Evolutionary conservation across 2,329 filamentous ascomycete species (phyloP), one percentile per base, ranked within the genome.

Genomic region (Fusarium papillatum): DNA sequence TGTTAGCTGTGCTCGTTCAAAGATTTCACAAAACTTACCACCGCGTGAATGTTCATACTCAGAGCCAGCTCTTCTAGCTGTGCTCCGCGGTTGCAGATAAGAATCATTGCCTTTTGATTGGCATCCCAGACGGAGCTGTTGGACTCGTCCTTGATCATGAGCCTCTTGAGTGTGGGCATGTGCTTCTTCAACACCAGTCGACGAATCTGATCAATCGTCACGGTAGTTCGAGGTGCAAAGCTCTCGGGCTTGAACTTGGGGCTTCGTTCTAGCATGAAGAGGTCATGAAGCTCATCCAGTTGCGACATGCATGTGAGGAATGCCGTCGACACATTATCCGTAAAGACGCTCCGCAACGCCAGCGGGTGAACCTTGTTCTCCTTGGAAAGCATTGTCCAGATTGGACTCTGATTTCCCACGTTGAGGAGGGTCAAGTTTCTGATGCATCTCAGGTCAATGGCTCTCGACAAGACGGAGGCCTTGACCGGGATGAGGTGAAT

Each of bases 401-500:
- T 88, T 0, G 88, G 84, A 34, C 86, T 86, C 79, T 94, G 92
- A 7, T 88, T 85, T 2, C 92, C 92, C 22, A 93, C 91, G 72
- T 92, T 92, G 57, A 94, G 86, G 29, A 94, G 84, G 2, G 90
- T 91, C 22, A 94, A 84, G 59, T 86, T 87, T 74, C 84, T 88
- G n/a, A 94, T 84, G 6, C 85, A 84, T n/a, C 84, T 84, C 5
- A 93, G 77, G 75, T 93, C 90, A 41, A 93, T 83, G 1, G 90
- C 89, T 34, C 86, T 85, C 22, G 85, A 87, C 11, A 94, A 78
- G 1, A 92, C 86, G 0, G 88, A 89, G 4, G 91, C 86, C 80
- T 90, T 91, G 76, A 92, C 85, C 0, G 92, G 92, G 39, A 94
- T 87, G 38, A 92, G 85, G 76, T 92, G 86, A 31, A 93, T 85